These are phyloP conservation scores for Eremochloa ophiuroides DNA, from an alignment of 176 grass and related monocot species.

Conservation along the genomic window DNA sequence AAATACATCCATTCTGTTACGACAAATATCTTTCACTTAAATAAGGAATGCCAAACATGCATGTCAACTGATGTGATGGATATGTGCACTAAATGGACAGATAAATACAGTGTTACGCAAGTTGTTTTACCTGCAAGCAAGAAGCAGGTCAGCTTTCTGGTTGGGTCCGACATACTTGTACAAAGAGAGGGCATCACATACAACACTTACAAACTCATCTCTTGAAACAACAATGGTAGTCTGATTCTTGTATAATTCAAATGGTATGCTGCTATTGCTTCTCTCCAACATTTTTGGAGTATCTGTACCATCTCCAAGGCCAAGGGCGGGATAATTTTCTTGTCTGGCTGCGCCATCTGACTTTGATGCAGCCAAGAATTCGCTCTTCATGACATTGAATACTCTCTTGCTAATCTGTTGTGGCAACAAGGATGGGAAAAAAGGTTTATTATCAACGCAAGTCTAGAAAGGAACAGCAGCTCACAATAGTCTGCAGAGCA, in stretches of 20 bases:
- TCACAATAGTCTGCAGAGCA: neutral
- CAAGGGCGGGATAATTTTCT: constrained; percentile 16
- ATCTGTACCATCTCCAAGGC: constrained; percentile 15
- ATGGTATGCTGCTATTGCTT: constrained; percentile 40
- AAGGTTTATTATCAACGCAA: neutral
- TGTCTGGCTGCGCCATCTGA: constrained; percentile 11
- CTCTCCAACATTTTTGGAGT: constrained; percentile 26
- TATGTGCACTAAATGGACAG: neutral
- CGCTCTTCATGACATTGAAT: constrained; percentile 70
- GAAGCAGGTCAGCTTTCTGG: constrained; percentile 86
- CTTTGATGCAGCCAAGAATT: constrained; percentile 41
- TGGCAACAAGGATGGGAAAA: neutral
- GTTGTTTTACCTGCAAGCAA: constrained; percentile 82
- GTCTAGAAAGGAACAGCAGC: neutral
- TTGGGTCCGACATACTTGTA: constrained; percentile 95
- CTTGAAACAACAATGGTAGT: constrained; percentile 69
- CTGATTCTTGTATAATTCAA: constrained; percentile 92
- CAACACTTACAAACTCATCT: constrained; percentile 61
- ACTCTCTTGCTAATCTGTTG: constrained; percentile 95
- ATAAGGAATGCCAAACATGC: neutral
- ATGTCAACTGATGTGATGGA: neutral
- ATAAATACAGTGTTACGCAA: neutral
- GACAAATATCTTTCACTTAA: constrained; percentile 10
- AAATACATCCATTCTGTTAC: neutral
- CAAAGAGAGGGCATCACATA: constrained; percentile 63